A percentile compares a stretch with the other conserved stretches of the same genome.
Conservation (phyloP, 805 yeast species). For the Cyberlindnera saturnus region DNA sequence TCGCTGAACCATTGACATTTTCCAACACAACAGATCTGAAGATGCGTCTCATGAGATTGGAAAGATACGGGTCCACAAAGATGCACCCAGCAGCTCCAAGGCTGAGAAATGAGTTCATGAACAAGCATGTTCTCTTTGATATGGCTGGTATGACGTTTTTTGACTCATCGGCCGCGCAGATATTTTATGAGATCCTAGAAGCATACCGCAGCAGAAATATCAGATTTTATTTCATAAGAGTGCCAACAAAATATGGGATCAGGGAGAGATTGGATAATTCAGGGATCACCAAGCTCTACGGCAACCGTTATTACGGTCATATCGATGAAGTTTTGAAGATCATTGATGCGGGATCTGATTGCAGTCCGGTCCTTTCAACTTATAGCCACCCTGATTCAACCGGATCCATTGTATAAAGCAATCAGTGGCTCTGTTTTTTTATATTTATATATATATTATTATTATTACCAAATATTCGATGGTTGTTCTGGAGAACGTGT, state of each 20-base stretch:
- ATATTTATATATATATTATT: too few species aligned
- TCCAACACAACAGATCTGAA: conserved; percentile 78
- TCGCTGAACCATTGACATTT: conserved; percentile 86
- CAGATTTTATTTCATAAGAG: conserved; percentile 53
- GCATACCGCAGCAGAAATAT: conserved; percentile 51
- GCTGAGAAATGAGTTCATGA: conserved; percentile 36
- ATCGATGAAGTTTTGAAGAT: conserved; percentile 21
- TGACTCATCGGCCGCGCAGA: conserved; percentile 78
- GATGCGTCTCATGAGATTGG: conserved; percentile 60
- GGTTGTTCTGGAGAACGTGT: too few species aligned
- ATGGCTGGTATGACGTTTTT: conserved; percentile 75
- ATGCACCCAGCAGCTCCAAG: conserved; percentile 73
- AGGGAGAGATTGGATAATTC: conserved; percentile 45
- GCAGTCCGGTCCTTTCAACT: too few species aligned
- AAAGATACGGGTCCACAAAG: conserved; percentile 66
- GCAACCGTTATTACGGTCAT: conserved; percentile 12
- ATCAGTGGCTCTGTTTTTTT: too few species aligned
- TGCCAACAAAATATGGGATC: conserved; percentile 43
- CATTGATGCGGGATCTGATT: conserved; percentile 11
- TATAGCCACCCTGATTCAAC: too few species aligned
- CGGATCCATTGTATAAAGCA: too few species aligned
- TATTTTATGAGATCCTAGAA: conserved; percentile 52
- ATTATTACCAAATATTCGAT: too few species aligned
- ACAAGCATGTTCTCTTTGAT: conserved; percentile 64
- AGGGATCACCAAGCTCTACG: conserved; percentile 43